Evolutionary conservation across 805 yeast species (phyloP), one percentile per base, ranked within the genome.

Genomic region (Candida khao-thaluensis): DNA sequence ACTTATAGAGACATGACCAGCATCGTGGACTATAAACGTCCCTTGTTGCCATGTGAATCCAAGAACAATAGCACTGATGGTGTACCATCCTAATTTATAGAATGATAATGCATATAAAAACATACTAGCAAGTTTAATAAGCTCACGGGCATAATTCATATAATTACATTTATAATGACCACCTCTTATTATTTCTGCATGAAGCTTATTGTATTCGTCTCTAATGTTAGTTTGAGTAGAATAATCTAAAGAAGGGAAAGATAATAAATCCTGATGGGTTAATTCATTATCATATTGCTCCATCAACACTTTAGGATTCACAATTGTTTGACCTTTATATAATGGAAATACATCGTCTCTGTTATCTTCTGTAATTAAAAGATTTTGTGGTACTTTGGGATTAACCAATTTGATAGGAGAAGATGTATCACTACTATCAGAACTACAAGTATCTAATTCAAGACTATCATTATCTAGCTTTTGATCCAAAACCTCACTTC

Each of bases 11-110:
- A 85, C 74, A 57, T 88, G 96, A 5, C 95, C 95, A 0, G 95
- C 88, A 59, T 88, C 96, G 54, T 88, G 96, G 1, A 82, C 96
- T 37, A 86, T 81, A 56, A 88, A 88, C 2, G 87, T 84, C 56
- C 85, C 70, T 59, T 88, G 96, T 50, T 88, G 96, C 96, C 96
- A 88, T 7, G 82, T 85, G 31, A 79, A 53, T 0, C 93, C 96
- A 42, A 89, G 64, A 38, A 62, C 62, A 5, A 81, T 41, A 0
- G 93, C 95, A 49, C 89, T 79, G 17, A 72, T 29, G 23, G 66
- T 59, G 42, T 76, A 71, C 54, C 73, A 69, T 12, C 62, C 57
- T 9, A 59, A 41, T 43, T 71, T 71, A 45, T 79, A 72, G 38
- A 79, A 73, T 6, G 71, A 59, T 31, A 72, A 66, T 3, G 82